Evolutionary conservation across 2,329 filamentous ascomycete species (phyloP).

Genomic region (Alternaria burnsii): DNA sequence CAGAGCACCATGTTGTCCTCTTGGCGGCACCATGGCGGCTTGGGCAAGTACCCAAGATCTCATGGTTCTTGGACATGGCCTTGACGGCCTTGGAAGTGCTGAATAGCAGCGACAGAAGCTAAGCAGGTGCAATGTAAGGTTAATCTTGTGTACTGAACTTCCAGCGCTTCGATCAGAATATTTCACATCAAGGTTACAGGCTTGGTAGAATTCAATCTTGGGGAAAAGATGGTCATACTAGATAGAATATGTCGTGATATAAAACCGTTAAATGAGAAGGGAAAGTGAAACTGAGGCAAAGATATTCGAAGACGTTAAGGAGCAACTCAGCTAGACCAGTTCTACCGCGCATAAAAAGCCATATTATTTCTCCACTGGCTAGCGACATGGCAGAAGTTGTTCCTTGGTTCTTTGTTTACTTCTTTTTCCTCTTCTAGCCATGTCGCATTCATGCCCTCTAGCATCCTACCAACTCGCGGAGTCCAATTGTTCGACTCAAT

Average conservation of each 20-base stretch:
- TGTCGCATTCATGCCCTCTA: background rate
- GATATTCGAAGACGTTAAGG: no score
- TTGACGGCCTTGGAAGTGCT: background rate
- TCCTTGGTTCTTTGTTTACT: no score
- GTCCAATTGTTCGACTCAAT: background rate
- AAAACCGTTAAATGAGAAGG: no score
- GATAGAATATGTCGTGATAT: no score
- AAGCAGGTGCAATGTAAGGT: no score
- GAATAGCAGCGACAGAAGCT: background rate
- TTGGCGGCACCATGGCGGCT: slow-evolving; percentile 3
- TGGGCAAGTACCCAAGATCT: background rate
- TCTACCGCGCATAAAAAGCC: background rate
- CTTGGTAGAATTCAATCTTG: background rate
- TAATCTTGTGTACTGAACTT: background rate
- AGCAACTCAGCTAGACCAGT: background rate
- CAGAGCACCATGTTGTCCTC: slow-evolving; percentile 6
- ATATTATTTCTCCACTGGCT: background rate
- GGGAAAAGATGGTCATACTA: no score
- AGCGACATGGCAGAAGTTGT: no score
- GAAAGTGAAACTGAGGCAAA: no score
- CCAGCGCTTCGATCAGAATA: background rate
- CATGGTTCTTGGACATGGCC: background rate
- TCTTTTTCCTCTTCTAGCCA: background rate
- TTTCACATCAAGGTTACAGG: background rate
- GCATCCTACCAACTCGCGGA: slow-evolving; percentile 12